Conservation (phyloP, 2,329 filamentous ascomycete genomes). For the Endocalyx cinctus region DNA sequence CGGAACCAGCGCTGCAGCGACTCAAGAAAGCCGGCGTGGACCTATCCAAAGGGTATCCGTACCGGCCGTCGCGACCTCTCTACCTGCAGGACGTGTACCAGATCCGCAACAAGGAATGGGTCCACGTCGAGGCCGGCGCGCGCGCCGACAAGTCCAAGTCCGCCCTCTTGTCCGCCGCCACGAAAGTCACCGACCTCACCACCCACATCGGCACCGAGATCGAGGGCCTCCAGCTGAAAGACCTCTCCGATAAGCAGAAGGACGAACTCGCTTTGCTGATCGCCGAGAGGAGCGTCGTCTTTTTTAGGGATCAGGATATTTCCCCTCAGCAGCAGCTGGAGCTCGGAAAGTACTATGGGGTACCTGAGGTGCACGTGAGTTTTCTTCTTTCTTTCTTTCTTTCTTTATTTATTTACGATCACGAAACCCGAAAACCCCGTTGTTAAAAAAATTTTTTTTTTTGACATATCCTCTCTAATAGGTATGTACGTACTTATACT, state of each 20-base stretch:
- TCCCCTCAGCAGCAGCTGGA: constrained; percentile 58
- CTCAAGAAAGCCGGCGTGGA: constrained; percentile 67
- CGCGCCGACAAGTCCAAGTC: constrained; percentile 63
- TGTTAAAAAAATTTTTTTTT: too few relatives aligned
- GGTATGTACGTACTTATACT: constrained; percentile 1
- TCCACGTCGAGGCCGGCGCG: constrained; percentile 56
- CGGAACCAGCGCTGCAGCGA: constrained; percentile 50
- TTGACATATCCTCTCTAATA: too few relatives aligned
- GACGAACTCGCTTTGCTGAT: constrained; percentile 60
- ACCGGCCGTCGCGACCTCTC: constrained; percentile 61
- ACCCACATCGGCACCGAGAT: constrained; percentile 61
- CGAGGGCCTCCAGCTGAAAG: constrained; percentile 58
- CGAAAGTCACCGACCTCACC: constrained; percentile 58
- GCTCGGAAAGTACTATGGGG: constrained; percentile 60
- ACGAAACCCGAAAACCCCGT: too few relatives aligned
- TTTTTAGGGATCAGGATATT: constrained; percentile 60
- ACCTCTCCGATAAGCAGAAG: constrained; percentile 53
- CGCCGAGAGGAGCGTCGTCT: constrained; percentile 62
- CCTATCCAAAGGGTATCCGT: constrained; percentile 66
- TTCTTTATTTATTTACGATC: neutral
- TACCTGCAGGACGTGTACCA: constrained; percentile 66
- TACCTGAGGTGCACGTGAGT: constrained; percentile 64
- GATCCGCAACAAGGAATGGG: constrained; percentile 54
- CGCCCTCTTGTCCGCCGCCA: constrained; percentile 55
- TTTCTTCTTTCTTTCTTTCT: neutral